Evolutionary conservation across 1,139 yeast species (phyloP), one percentile per base, ranked within the genome.

Genomic region (Sugiyamaella paludigena): DNA sequence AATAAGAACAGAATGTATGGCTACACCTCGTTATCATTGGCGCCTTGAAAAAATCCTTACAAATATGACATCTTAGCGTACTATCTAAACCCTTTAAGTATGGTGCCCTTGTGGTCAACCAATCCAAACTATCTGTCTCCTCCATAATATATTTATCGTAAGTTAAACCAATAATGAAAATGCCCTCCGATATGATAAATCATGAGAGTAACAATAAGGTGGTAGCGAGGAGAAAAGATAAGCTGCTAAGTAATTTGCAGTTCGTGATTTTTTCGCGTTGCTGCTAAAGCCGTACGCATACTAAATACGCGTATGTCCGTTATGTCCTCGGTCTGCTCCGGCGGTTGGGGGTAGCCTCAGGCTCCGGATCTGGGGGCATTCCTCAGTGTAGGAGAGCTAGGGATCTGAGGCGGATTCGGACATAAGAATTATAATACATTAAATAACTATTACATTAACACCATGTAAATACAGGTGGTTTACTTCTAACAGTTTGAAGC

Each of bases 1-100:
- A 92, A 19, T 84, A 76, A 0, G 96, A 88, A 65, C 98, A 92
- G 64, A 89, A 92, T 0, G 94, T 84, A 64, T 92, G 98, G 42
- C 87, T 84, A 69, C 98, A 91, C 6, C 84, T 77, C 1, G 97
- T 87, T 39, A 86, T 71, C 48, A 88, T 89, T 1, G 98, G 98
- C 0, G 94, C 91, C 40, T 71, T 75, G 53, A 87, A 73, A 56
- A 84, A 80, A 53, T 89, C 97, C 62, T 91, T 88, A 65, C 98
- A 92, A n/a, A 92, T 85, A 59, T 84, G 89, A 62, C 98, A 92
- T 61, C 96, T 67, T 50, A 89, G 73, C 13, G 84, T 72, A 1
- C 86, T 74, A 56, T 91, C 97, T 6, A 91, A 68, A 44, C 78
- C 82, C 1, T 75, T 61, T 9, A 89, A 64, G 26, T 66, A 69